Evolutionary conservation across 306 rosid species (phyloP).

Genomic region (Cercis canadensis): DNA sequence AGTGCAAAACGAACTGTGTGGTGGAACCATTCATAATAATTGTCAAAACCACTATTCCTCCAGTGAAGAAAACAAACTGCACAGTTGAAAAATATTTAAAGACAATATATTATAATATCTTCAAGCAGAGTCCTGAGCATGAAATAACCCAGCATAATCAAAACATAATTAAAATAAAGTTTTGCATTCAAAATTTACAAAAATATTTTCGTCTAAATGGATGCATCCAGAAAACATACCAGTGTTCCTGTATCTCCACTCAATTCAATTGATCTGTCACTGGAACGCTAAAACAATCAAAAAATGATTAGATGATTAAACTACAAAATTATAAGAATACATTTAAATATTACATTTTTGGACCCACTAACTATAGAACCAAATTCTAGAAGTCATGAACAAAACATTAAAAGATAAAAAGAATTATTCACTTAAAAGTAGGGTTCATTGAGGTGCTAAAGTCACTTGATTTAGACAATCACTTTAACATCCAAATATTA

Average conservation of each 20-base stretch:
- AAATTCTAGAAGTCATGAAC: no score
- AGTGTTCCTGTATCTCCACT: slow-evolving; percentile 74
- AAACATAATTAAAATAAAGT: slow-evolving; percentile 1
- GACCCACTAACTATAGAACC: no score
- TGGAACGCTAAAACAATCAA: slow-evolving; percentile 62
- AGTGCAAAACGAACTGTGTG: slow-evolving; percentile 74
- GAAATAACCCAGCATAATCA: no score
- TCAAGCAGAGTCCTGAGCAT: no score
- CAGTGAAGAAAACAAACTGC: slow-evolving; percentile 96
- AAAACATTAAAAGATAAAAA: no score
- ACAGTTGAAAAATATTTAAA: no score
- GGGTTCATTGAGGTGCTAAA: no score
- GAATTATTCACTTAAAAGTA: no score
- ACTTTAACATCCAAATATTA: no score
- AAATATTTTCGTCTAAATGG: slow-evolving; percentile 11
- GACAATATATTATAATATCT: no score
- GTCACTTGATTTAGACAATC: no score
- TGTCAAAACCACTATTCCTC: slow-evolving; percentile 93
- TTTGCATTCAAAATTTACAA: slow-evolving; percentile 21
- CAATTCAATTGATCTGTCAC: slow-evolving; percentile 66
- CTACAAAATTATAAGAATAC: slow-evolving; percentile 19
- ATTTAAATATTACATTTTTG: background rate
- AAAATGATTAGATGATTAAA: slow-evolving; percentile 36
- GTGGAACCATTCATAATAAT: slow-evolving; percentile 94
- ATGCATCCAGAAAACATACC: slow-evolving; percentile 55